Base-by-base conservation (phyloP, 73 alveolate species). In the Paramecium primaurelia region DNA sequence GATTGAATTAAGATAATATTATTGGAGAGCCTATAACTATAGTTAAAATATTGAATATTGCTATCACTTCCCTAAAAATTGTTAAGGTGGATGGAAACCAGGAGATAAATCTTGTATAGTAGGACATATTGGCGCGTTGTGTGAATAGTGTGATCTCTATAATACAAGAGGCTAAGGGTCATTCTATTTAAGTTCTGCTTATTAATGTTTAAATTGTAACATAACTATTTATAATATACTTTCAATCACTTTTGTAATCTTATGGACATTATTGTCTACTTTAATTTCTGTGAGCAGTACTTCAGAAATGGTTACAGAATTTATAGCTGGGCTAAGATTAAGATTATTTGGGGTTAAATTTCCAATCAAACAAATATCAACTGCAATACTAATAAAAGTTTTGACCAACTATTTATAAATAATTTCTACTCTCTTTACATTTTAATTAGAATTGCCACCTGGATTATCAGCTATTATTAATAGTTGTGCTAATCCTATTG, bases 101-200 rank as follows among this genome's bases (percentile, higher is more conserved):
- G 88, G 59, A 9, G 16, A 36, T 37, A 2, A 11, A 37, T 34
- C 64, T 5, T 75, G 88, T 37, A 2, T 12, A 10, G 16, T 32
- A 37, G 88, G 88, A 8, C 88, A 75, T 36, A 75, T 75, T 34
- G 88, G 88, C 4, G 88, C 88, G 0, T 10, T 75, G 14, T 75
- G 69, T 75, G 88, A 75, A 75, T 30, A 75, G 37, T 75, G 69
- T n/a, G 88, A 75, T 75, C 14, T 75, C 4, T 75, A 75, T 75
- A 22, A 37, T 34, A 75, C 1, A 12, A 75, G 88, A 75, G 69
- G 69, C 6, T 30, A 45, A 34, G 69, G 69, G 20, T 18, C 3
- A 3, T 54, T 16, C 9, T 54, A 20, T 18, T 7, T 54, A 16
- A 54, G 32, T 18, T 54, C 69, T 1, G 32, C 36, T 4, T 54